These are phyloP conservation scores for Metschnikowia lachancei DNA, from an alignment of 805 yeast species.

Conservation along the genomic window DNA sequence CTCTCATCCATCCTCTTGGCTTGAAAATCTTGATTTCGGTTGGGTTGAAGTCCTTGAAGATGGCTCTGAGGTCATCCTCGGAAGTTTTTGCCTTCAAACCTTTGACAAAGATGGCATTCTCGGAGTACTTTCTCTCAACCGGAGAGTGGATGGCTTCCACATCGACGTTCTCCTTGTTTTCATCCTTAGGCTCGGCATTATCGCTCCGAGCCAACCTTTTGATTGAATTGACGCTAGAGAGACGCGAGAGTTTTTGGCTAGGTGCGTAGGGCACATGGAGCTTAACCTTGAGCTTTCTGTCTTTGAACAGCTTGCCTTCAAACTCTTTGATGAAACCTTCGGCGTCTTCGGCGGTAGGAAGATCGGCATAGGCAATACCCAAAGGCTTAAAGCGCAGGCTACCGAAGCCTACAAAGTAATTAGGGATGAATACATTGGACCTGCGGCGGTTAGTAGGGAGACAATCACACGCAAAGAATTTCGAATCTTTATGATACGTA, in stretches of 20 bases:
- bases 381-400: conserved; percentile 42
- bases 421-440: conserved; percentile 50
- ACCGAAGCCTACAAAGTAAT: conserved; percentile 50
- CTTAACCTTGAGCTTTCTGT: conserved; percentile 40
- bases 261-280: conserved; percentile 41
- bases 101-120: conserved; percentile 46
- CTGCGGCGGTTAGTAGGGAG: conserved; percentile 3
- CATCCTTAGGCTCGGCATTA: conserved; percentile 5
- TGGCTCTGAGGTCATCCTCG: conserved; percentile 45
- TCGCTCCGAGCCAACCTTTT: conserved; percentile 5
- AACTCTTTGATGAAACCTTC: conserved; percentile 26
- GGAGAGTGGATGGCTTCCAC: background rate
- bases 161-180: conserved; percentile 4
- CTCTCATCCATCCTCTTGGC: conserved; percentile 28
- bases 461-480: background rate
- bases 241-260: conserved; percentile 22
- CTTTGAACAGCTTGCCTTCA: conserved; percentile 29
- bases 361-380: conserved; percentile 52
- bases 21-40: conserved; percentile 48
- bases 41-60: conserved; percentile 43
- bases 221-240: conserved; percentile 8
- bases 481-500: too few species aligned
- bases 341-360: conserved; percentile 30
- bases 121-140: conserved; percentile 27
- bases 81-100: conserved; percentile 38